Conservation (phyloP, 2,329 filamentous ascomycete species). For the Scleromitrula shiraiana region DNA sequence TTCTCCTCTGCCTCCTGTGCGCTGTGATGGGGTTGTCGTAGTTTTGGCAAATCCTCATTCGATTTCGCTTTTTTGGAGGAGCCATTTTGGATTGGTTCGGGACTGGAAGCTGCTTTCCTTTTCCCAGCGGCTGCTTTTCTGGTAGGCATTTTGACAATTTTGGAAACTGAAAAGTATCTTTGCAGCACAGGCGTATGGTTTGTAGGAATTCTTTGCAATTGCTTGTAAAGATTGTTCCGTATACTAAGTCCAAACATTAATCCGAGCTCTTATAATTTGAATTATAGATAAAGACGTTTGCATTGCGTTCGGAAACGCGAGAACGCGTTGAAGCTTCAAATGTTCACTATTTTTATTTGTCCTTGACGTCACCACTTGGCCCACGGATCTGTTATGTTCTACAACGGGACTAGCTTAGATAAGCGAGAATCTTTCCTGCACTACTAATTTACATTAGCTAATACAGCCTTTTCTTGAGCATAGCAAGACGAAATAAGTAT, state of each 20-base stretch:
- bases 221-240: background rate
- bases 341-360: background rate
- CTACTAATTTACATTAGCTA: no score
- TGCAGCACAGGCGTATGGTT: background rate
- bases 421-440: no score
- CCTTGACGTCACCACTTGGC: background rate
- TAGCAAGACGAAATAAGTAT: no score
- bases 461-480: no score
- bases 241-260: background rate
- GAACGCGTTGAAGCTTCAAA: background rate
- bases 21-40: conserved; percentile 21
- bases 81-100: conserved; percentile 9
- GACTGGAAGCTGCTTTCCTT: conserved; percentile 19
- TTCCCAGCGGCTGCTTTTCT: conserved; percentile 14
- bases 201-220: background rate
- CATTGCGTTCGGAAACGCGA: background rate
- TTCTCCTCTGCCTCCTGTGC: conserved; percentile 38
- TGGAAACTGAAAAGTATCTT: background rate
- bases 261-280: background rate
- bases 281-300: background rate
- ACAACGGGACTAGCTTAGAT: background rate
- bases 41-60: conserved; percentile 12
- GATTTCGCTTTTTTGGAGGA: conserved; percentile 20
- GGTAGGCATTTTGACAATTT: background rate
- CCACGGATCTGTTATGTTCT: background rate